Percentiles rank a stretch among this genome's conserved stretches.
These are phyloP conservation scores for Flaveria linearis DNA, from an alignment of 129 eudicot species.

Conservation along the genomic window DNA sequence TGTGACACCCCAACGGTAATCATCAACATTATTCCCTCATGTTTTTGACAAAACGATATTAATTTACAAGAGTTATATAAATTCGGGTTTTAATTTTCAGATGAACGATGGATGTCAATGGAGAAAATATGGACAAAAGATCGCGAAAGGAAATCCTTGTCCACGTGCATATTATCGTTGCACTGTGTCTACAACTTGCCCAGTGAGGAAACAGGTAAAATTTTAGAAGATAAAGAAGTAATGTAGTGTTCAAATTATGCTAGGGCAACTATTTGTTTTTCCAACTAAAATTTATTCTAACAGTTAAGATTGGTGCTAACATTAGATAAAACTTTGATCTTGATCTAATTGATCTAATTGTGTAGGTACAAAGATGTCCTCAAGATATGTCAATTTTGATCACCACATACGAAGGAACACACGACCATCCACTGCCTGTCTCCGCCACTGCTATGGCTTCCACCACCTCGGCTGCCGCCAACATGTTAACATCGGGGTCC, in stretches of 20 bases:
- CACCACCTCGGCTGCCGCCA: constrained; percentile 84
- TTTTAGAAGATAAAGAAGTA: neutral
- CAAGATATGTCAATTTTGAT: constrained; percentile 82
- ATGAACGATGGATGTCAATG: constrained; percentile 98
- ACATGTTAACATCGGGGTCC: constrained; percentile 68
- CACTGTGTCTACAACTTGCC: constrained; percentile 82
- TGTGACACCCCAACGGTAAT: constrained; percentile 93
- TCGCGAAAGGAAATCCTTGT: constrained; percentile 92
- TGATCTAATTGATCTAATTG: constrained; percentile 5
- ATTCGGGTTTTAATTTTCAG: constrained; percentile 20
- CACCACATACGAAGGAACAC: constrained; percentile 94
- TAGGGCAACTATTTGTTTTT: too few relatives aligned
- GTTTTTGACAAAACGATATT: neutral
- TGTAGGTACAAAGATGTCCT: constrained; percentile 76
- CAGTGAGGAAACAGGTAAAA: constrained; percentile 69
- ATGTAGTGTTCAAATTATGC: too few relatives aligned
- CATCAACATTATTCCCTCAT: neutral
- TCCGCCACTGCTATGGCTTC: constrained; percentile 92
- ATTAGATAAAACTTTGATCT: neutral
- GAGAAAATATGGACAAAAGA: constrained; percentile 93
- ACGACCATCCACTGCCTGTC: constrained; percentile 77
- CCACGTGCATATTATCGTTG: constrained; percentile 94
- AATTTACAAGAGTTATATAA: neutral
- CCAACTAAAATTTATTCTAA: neutral
- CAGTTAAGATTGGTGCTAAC: neutral